Evolutionary conservation across 2,329 filamentous ascomycete genomes (phyloP).

Genomic region (Botrytis sinoallii): DNA sequence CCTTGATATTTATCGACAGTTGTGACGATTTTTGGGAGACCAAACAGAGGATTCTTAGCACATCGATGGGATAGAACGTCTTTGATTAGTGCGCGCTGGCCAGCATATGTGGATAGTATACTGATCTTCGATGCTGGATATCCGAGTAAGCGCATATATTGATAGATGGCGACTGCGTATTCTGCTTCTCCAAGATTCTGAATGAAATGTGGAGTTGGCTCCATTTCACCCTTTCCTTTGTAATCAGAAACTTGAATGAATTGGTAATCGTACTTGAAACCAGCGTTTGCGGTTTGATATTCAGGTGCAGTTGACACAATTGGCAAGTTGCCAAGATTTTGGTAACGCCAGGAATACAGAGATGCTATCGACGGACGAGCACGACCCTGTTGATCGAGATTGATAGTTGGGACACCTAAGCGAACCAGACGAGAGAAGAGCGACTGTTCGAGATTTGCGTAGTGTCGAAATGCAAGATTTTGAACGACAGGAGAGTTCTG

Average conservation of each 20-base stretch:
- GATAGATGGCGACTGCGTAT: conserved; percentile 90
- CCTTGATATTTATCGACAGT: conserved; percentile 99
- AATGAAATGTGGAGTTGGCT: conserved; percentile 90
- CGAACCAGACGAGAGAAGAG: conserved; percentile 89
- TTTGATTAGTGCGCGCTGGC: conserved; percentile 81
- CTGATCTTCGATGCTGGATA: conserved; percentile 74
- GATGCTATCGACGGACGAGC: conserved; percentile 82
- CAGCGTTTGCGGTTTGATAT: conserved; percentile 80
- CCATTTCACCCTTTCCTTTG: conserved; percentile 81
- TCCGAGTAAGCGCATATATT: conserved; percentile 95
- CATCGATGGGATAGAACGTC: conserved; percentile 86
- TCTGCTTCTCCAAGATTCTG: conserved; percentile 97
- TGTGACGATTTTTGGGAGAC: conserved; percentile 81
- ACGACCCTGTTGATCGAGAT: conserved; percentile 89
- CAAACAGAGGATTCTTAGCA: conserved; percentile 78
- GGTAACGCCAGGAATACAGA: conserved; percentile 92
- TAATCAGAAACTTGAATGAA: conserved; percentile 96
- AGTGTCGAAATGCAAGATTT: conserved; percentile 88
- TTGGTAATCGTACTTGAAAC: conserved; percentile 91
- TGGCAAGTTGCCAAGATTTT: conserved; percentile 73
- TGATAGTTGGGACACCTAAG: conserved; percentile 86
- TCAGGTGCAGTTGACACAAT: conserved; percentile 65
- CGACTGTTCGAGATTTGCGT: conserved; percentile 93
- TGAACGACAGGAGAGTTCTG: conserved; percentile 97
- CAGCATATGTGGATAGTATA: conserved; percentile 91